A percentile compares a stretch with the other conserved stretches of the same genome.
Conservation (phyloP, 1,284 basidiomycete genomes). For the Neolentinus lepideus region DNA sequence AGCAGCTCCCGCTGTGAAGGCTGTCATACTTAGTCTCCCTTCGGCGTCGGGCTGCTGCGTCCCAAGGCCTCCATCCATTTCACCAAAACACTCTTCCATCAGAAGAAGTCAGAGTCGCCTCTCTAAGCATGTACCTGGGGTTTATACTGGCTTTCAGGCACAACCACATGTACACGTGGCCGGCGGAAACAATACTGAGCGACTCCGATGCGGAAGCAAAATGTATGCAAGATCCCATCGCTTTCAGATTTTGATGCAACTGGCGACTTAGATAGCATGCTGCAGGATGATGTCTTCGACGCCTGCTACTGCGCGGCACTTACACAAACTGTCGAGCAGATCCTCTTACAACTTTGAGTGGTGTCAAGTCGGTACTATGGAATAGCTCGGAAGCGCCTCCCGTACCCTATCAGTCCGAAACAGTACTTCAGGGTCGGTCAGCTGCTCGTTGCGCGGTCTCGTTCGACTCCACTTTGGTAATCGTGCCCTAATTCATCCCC, state of each 20-base stretch:
- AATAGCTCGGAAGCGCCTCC: neutral
- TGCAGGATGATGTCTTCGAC: too few species aligned
- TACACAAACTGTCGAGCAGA: neutral
- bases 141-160: too few species aligned
- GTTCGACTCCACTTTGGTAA: neutral
- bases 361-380: neutral
- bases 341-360: neutral
- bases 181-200: too few species aligned
- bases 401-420: neutral
- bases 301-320: too few species aligned
- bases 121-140: too few species aligned
- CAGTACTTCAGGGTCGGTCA: neutral
- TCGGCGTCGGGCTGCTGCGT: neutral
- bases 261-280: too few species aligned
- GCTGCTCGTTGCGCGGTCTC: neutral
- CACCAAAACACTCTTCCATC: neutral
- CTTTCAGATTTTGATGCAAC: too few species aligned
- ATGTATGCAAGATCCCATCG: too few species aligned
- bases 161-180: too few species aligned
- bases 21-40: neutral
- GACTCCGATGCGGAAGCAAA: too few species aligned
- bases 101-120: too few species aligned
- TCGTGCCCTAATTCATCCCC: neutral
- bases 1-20: too few species aligned
- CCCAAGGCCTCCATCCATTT: neutral